A percentile compares a stretch with the other conserved stretches of the same genome.
phyloP scores from a whole-genome alignment of 2,329 filamentous ascomycete genomes.

The Neurospora sp. region DNA sequence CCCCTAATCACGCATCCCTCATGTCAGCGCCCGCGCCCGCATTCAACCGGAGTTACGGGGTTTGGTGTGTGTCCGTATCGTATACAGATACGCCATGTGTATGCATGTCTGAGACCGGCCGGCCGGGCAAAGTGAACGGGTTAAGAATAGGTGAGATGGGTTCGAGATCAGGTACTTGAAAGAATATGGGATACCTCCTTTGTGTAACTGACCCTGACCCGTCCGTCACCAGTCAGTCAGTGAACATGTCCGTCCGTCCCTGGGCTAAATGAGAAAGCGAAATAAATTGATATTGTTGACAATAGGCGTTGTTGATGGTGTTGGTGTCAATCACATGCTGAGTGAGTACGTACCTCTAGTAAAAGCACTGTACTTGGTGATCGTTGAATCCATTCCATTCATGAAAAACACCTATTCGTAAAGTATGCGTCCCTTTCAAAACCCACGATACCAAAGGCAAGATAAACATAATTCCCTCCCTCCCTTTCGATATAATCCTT shows the following conservation, averaged over 20 bases:
- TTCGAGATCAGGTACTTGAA: neutral
- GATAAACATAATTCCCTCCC: conserved; percentile 60
- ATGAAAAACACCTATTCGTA: neutral
- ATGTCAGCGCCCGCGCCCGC: neutral
- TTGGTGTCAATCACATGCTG: neutral
- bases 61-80: neutral
- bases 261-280: too few species aligned
- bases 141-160: neutral
- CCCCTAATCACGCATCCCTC: neutral
- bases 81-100: neutral
- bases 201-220: neutral
- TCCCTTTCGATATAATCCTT: conserved; percentile 87
- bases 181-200: neutral
- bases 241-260: too few species aligned
- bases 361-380: neutral
- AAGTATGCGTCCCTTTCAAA: neutral
- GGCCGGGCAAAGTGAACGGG: neutral
- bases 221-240: too few species aligned
- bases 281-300: neutral
- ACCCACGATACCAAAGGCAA: conserved; percentile 30
- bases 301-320: neutral
- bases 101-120: neutral
- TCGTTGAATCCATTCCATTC: neutral
- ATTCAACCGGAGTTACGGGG: neutral
- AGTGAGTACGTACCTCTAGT: neutral